phyloP scores from a whole-genome alignment of 768 basidiomycete genomes.

The Termitomyces sp. region DNA sequence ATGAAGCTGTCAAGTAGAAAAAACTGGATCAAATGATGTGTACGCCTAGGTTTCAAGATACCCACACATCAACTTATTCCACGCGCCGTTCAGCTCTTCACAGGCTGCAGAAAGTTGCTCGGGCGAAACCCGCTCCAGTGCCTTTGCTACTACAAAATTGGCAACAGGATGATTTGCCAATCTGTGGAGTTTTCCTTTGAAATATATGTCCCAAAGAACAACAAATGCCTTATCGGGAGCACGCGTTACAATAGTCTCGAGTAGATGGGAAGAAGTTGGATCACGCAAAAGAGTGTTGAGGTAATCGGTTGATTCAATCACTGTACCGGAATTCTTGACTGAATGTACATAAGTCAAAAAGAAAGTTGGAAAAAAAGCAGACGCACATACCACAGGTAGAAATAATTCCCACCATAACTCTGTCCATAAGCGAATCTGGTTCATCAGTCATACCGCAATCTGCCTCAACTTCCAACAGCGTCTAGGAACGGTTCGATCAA shows the following conservation, averaged over 20 bases:
- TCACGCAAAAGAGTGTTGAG: conserved; percentile 79
- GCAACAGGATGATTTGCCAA: conserved; percentile 86
- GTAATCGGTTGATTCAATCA: conserved; percentile 65
- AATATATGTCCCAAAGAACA: conserved; percentile 73
- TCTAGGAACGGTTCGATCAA: conserved; percentile 33
- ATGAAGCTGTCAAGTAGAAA: conserved; percentile 40
- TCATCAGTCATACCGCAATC: conserved; percentile 53
- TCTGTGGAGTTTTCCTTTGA: conserved; percentile 64
- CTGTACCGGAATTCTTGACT: conserved; percentile 33
- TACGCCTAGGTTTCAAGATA: conserved; percentile 8
- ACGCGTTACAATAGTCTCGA: conserved; percentile 72
- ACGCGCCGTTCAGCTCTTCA: conserved; percentile 51
- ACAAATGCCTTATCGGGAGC: conserved; percentile 59
- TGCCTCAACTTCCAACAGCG: conserved; percentile 80
- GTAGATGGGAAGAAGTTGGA: conserved; percentile 82
- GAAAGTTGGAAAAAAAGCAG: neutral
- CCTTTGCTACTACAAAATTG: conserved; percentile 89
- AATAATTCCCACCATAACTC: conserved; percentile 71
- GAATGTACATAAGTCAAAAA: conserved; percentile 3
- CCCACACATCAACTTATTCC: conserved; percentile 69
- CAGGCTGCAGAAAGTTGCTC: conserved; percentile 51
- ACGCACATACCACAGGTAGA: conserved; percentile 50
- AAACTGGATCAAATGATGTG: neutral
- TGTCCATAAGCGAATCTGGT: conserved; percentile 75
- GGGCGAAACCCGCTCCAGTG: conserved; percentile 55